Evolutionary conservation across 2,329 filamentous ascomycete species (phyloP), one percentile per base, ranked within the genome.

Genomic region (Botryotinia narcissicola): DNA sequence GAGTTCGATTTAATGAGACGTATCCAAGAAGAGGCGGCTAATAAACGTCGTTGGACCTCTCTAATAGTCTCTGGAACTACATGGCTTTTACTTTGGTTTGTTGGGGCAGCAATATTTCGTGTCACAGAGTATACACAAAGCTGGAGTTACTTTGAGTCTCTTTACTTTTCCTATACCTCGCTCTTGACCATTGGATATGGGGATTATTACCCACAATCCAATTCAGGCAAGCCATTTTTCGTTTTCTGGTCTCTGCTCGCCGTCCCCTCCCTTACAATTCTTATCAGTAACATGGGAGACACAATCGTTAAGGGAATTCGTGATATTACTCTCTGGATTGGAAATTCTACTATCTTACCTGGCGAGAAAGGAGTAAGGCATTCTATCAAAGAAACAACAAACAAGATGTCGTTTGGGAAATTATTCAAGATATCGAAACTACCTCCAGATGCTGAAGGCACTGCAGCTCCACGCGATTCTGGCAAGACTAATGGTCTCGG

Each of bases 161-260:
- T 98, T 61, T 97, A 97, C 82, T 97, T 97, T 80, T 90, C 91
- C 77, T 98, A 96, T 81, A 90, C 94, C 48, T 91, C 91, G 4
- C 87, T 97, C 37, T 86, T 94, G 2, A 97, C 95, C 0, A 93
- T 97, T 54, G 95, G 95, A 1, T 97, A 97, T 78, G 95, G 95
- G 5, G 94, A 97, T 76, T 82, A 91, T 8, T 89, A 90, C 1
- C 94, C 94, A 0, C 85, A 90, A n/a, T 93, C 91, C 2, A 95
- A 94, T 76, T 87, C 90, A 0, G 93, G 93, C 1, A 91, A 93
- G 72, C 89, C 93, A 0, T 97, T 97, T 81, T 98, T 97, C 78
- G 93, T 98, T n/a, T 91, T 97, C 73, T 98, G 95, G 95, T 93
- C 91, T 22, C 82, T 98, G 1, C 87, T 97, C 40, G 94, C 94